Conservation (phyloP, 2,329 filamentous ascomycete species). For the Botrytis aclada region DNA sequence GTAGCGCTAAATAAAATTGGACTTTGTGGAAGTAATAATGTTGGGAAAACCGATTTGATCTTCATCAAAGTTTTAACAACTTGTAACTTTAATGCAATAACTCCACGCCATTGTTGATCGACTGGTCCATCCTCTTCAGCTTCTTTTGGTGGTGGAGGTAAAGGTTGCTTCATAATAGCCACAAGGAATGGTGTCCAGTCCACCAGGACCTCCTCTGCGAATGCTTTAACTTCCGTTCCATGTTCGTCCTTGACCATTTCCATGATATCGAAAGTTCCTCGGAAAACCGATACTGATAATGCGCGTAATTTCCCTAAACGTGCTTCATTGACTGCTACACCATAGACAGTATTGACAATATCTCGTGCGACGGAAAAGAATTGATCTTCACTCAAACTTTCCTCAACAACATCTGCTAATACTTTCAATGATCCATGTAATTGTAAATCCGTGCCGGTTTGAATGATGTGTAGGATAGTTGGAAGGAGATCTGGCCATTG, state of each 20-base stretch:
- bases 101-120: constrained; percentile 68
- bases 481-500: constrained; percentile 90
- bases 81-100: constrained; percentile 86
- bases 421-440: constrained; percentile 88
- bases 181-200: constrained; percentile 91
- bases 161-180: constrained; percentile 67
- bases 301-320: constrained; percentile 76
- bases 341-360: constrained; percentile 78
- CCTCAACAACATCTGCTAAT: constrained; percentile 84
- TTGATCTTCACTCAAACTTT: constrained; percentile 88
- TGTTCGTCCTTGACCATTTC: constrained; percentile 97
- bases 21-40: constrained; percentile 78
- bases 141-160: constrained; percentile 59
- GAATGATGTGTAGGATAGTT: constrained; percentile 72
- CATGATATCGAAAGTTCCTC: constrained; percentile 88
- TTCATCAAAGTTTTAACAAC: constrained; percentile 92
- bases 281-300: constrained; percentile 85
- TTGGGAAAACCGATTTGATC: constrained; percentile 79
- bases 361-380: constrained; percentile 89
- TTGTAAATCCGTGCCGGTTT: constrained; percentile 71
- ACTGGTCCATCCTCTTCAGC: constrained; percentile 56
- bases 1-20: constrained; percentile 78
- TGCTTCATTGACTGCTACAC: constrained; percentile 72
- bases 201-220: constrained; percentile 80
- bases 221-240: constrained; percentile 77